Evolutionary conservation across 176 grass and related monocot genomes (phyloP).

Genomic region (Dactylis glomerata): DNA sequence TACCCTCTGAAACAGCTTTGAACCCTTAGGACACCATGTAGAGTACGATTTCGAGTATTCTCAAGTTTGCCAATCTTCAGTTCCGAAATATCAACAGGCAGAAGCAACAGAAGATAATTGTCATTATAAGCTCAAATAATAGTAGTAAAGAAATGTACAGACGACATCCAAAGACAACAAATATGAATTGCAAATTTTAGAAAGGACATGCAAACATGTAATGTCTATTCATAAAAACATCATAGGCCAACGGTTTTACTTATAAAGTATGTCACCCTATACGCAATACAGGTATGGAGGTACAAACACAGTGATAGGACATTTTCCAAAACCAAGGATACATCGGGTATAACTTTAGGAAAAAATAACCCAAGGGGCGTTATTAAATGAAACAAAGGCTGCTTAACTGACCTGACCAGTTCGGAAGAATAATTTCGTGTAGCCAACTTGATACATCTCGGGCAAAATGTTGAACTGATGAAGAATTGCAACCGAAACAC

Average conservation of each 20-base stretch:
- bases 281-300: background rate
- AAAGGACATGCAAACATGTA: slow-evolving; percentile 21
- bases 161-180: background rate
- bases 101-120: slow-evolving; percentile 19
- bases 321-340: background rate
- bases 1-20: slow-evolving; percentile 98
- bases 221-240: background rate
- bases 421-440: slow-evolving; percentile 96
- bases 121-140: slow-evolving; percentile 17
- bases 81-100: slow-evolving; percentile 21
- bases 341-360: background rate
- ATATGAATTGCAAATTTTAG: background rate
- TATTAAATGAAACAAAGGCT: slow-evolving; percentile 5
- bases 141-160: background rate
- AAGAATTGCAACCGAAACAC: slow-evolving; percentile 97
- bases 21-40: slow-evolving; percentile 98
- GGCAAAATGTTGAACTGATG: slow-evolving; percentile 95
- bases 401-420: slow-evolving; percentile 79
- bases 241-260: slow-evolving; percentile 6
- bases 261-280: background rate
- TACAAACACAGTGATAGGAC: background rate
- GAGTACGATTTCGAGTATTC: slow-evolving; percentile 86
- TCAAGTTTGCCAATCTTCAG: slow-evolving; percentile 88
- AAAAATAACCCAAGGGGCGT: background rate
- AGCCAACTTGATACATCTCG: slow-evolving; percentile 99